Percentiles rank a stretch among this genome's conserved stretches.
phyloP scores from a whole-genome alignment of 2,329 filamentous ascomycete genomes.

The Claviceps sp. region DNA sequence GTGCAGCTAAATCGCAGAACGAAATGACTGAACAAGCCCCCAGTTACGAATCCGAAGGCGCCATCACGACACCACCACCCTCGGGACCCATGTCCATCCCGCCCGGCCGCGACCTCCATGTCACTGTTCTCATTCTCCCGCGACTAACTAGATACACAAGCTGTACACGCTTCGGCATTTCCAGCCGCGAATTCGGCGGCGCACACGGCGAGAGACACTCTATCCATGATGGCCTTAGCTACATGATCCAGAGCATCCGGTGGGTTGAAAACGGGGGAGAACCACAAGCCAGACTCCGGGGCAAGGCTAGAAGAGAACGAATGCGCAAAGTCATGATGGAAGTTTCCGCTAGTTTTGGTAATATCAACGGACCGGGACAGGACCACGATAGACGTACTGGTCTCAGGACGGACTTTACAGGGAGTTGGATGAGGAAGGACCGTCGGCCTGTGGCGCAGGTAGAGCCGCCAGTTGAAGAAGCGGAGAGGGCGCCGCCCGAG shows the following conservation, averaged over 20 bases:
- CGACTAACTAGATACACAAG: slow-evolving; percentile 62
- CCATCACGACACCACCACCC: slow-evolving; percentile 39
- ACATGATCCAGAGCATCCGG: slow-evolving; percentile 65
- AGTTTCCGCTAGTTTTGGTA: slow-evolving; percentile 26
- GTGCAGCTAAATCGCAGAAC: slow-evolving; percentile 17
- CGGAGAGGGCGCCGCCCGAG: slow-evolving; percentile 13
- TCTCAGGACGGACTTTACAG: slow-evolving; percentile 18
- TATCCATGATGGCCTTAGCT: slow-evolving; percentile 76
- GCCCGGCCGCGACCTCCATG: slow-evolving; percentile 64
- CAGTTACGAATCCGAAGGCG: slow-evolving; percentile 25
- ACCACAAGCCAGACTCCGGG: slow-evolving; percentile 40
- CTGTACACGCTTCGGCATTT: slow-evolving; percentile 66
- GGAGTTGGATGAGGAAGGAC: slow-evolving; percentile 22
- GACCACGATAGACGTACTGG: slow-evolving; percentile 13
- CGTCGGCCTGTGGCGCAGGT: slow-evolving; percentile 8
- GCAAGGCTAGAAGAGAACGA: slow-evolving; percentile 41
- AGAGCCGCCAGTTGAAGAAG: slow-evolving; percentile 9
- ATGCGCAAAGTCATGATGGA: slow-evolving; percentile 44
- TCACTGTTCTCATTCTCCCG: slow-evolving; percentile 75
- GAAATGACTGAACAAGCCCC: slow-evolving; percentile 13
- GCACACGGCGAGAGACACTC: slow-evolving; percentile 28
- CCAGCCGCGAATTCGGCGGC: slow-evolving; percentile 65
- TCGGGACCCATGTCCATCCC: slow-evolving; percentile 52
- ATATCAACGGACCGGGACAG: slow-evolving; percentile 15
- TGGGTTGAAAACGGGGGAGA: slow-evolving; percentile 71